Base-by-base conservation (phyloP, 1,284 basidiomycete genomes). In the Leccinum variabile region DNA sequence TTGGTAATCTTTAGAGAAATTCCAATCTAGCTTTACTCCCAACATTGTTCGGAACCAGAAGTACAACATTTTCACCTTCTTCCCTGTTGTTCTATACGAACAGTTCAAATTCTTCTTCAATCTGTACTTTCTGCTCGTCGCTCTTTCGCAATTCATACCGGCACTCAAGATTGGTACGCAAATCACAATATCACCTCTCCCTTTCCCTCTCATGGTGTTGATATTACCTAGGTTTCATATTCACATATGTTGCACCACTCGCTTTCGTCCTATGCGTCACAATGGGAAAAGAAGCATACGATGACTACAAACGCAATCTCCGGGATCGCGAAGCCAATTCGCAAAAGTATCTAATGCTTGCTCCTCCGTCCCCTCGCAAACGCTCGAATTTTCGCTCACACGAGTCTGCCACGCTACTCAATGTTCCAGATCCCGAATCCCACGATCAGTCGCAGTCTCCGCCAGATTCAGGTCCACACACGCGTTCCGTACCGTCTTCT, bases 81-180 rank as follows among this genome's bases (percentile, higher is more conserved):
- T 99, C 4, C 97, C 97, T 0, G 85, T 98, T 65, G 96, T 99
- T 52, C 89, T 99, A 75, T 99, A 98, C 77, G 96, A 98, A 76
- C 97, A 99, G 77, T 99, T 99, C 90, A 99, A 98, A 78, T 98
- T 97, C 83, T 99, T 99, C 82, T 99, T 98, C 89, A 99, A 99
- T 76, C 84, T 99, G 13, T 99, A 99, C 78, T 99, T 99, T 74
- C 86, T 99, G 4, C 88, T 98, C 13, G 97, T 99, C 14, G 97
- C 97, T 0, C 81, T 99, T 4, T 95, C 92, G 33, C 97, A 99
- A 75, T 98, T 99, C 71, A 82, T 99, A 9, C 97, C 97, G 4
- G 92, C 96, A 0, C 84, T 99, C 66, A 97, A 95, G 80, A 99
- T 98, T 64, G 95, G 93, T 92, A 60, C 58, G 85, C 80, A 25